Base-by-base conservation (phyloP, 805 yeast genomes). In the Yarrowia osloensis region DNA sequence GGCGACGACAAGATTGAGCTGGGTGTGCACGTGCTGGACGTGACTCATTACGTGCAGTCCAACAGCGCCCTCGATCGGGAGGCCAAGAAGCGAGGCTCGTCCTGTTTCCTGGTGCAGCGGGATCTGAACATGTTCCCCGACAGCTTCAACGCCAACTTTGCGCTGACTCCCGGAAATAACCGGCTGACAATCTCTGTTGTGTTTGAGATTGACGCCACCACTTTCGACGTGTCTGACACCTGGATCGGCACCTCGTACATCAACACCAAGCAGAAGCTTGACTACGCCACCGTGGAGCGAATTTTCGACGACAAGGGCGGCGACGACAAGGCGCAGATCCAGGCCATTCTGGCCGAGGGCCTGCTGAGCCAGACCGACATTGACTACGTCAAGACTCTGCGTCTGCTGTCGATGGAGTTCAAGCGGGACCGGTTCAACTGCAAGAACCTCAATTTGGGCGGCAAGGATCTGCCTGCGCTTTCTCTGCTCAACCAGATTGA, bases 11-110 rank as follows among this genome's bases (percentile, higher is more conserved):
- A 83, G 72, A 86, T 89, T 69, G 96, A 89, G 74, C 78, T 95
- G 46, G 97, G 97, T 46, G 87, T 93, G 74, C 98, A 95, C 76
- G 85, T 89, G 54, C 82, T 89, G 35, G 99, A 95, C 78, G 86
- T 89, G 4, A 81, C 96, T 3, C 86, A 86, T 52, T 90, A 81
- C 71, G 77, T 94, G 65, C 86, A 84, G 70, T 88, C 86, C 46
- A 94, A 92, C 17, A 86, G 96, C 0, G 78, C 86, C 11, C 79
- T 94, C 69, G 99, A 95, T 74, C 87, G 93, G 69, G 92, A 94
- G 75, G 89, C 97, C 0, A 90, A 91, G 77, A 92, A 91, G 79
- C 85, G 98, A 75, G 91, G 96, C 0, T 86, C 94, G 4, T 87
- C 97, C 8, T 98, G 94, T 3, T 89, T 88, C 73, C 82, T 93